phyloP scores from a whole-genome alignment of 179 eudicot species.

The Heliamphora pulchella region DNA sequence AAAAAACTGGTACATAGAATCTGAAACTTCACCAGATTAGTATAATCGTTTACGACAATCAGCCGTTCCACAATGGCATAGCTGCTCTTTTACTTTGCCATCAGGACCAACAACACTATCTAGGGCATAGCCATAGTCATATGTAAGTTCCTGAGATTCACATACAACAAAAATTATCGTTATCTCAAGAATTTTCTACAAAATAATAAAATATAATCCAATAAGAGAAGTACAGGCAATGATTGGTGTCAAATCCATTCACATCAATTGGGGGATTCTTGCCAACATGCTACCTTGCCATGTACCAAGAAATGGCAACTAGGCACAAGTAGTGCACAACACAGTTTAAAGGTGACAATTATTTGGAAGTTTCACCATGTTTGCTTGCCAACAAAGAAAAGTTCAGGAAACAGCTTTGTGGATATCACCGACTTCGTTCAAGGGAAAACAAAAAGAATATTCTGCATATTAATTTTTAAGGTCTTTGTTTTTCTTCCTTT shows the following conservation, averaged over 20 bases:
- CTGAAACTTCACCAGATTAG: constrained; percentile 16
- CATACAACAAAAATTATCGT: not conserved
- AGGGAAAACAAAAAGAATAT: not conserved
- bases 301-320: not conserved
- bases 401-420: not conserved
- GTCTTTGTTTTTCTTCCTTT: too few species aligned
- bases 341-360: not conserved
- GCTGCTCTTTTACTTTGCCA: constrained; percentile 36
- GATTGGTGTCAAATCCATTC: not conserved
- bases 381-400: not conserved
- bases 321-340: not conserved
- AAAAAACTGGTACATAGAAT: not conserved
- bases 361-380: not conserved
- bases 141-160: constrained; percentile 35
- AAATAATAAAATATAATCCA: not conserved
- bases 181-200: not conserved
- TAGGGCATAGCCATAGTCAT: constrained; percentile 42
- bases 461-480: too few species aligned
- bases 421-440: not conserved
- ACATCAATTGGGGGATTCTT: not conserved
- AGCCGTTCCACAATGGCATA: constrained; percentile 48
- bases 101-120: constrained; percentile 41
- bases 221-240: not conserved
- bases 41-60: constrained; percentile 45
- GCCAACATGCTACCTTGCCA: not conserved